Evolutionary conservation across 2,329 filamentous ascomycete species (phyloP).

Genomic region (Chalaropsis ovoidea): DNA sequence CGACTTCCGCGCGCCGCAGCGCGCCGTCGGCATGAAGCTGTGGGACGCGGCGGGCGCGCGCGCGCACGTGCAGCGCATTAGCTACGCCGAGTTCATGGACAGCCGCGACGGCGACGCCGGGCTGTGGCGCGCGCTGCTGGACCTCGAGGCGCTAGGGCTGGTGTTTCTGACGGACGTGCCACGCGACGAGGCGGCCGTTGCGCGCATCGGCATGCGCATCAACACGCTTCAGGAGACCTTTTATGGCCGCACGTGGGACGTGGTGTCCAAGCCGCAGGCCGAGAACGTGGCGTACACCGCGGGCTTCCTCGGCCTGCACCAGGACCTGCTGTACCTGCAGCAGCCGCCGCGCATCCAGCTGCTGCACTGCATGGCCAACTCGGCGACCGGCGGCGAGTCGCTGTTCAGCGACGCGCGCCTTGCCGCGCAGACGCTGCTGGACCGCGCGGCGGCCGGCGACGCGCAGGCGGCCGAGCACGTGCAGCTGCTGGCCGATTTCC

Average conservation of each 20-base stretch:
- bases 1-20: conserved; percentile 27
- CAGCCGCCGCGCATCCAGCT: conserved; percentile 74
- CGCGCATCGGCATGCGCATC: conserved; percentile 58
- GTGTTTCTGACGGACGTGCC: conserved; percentile 70
- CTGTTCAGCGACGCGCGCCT: conserved; percentile 70
- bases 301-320: conserved; percentile 74
- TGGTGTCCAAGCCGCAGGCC: conserved; percentile 67
- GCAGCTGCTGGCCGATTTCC: conserved; percentile 35
- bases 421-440: conserved; percentile 41
- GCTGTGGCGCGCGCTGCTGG: conserved; percentile 52
- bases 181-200: conserved; percentile 53
- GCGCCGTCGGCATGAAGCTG: conserved; percentile 30
- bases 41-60: conserved; percentile 37
- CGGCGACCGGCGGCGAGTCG: conserved; percentile 68
- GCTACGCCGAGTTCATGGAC: conserved; percentile 62
- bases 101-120: conserved; percentile 34
- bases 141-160: conserved; percentile 58
- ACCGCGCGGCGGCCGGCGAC: conserved; percentile 20
- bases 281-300: conserved; percentile 90
- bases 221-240: conserved; percentile 76
- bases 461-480: conserved; percentile 27
- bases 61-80: conserved; percentile 46
- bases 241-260: conserved; percentile 86
- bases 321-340: conserved; percentile 81
- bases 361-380: conserved; percentile 79